Base-by-base conservation (phyloP, 345 rosid species). In the Mercurialis annua region DNA sequence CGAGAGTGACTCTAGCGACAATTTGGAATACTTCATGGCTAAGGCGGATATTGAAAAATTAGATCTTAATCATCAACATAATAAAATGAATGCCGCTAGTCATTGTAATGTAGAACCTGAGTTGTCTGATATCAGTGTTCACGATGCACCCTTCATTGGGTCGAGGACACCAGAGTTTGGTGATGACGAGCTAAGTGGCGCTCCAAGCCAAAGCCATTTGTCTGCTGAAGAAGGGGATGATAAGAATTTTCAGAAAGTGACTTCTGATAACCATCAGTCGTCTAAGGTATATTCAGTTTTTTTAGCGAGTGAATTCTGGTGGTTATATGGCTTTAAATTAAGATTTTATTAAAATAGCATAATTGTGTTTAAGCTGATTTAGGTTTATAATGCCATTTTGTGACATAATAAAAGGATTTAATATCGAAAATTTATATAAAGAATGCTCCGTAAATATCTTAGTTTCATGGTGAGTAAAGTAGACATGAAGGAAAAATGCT, bases 281-380 rank as follows among this genome's bases (percentile, higher is more conserved):
- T 66, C 78, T 10, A 48, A 84, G 96, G 97, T 86, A 73, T n/a
- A 62, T 71, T 50, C 34, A 57, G 55, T 63, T 69, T 44, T 30
- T 52, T 59, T 18, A 53, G 15, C n/a, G 5, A 58, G 21, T 51
- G 50, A n/a, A 66, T 46, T 57, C 52, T 43, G 42, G 47, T 62
- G 16, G 18, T 31, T 31, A 26, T n/a, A 20, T 15, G 14, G 46
- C 53, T 30, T 33, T 2, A 11, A 30, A 15, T 31, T 55, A 3
- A 30, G 36, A 29, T 29, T 12, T 4, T 1, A 29, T 2, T 30
- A 56, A 17, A 56, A 18, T 5, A 30, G 7, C 21, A 34, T 33
- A 8, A 33, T 16, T 57, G 16, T 58, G 30, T 44, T 59, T 59
- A 10, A 59, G 44, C 16, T 38, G 46, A 59, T 21, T 34, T 21